phyloP scores from a whole-genome alignment of 768 basidiomycete species.

The Pleurotus tuber-regium region DNA sequence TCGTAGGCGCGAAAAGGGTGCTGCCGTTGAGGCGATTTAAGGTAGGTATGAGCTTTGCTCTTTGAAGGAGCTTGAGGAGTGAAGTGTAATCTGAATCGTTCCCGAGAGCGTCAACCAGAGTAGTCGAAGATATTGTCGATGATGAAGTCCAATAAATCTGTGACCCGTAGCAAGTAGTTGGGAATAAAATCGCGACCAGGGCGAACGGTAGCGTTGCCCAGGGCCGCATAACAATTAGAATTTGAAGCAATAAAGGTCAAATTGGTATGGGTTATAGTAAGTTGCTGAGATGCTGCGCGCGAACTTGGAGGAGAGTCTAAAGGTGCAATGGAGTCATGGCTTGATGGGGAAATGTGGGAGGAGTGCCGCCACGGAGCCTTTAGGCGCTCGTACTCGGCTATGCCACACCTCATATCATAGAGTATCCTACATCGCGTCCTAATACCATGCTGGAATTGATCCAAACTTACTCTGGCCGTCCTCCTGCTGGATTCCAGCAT shows the following conservation, averaged over 20 bases:
- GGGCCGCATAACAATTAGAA: background rate
- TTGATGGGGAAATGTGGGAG: too few relatives aligned
- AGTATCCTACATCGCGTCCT: background rate
- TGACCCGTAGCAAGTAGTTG: conserved; percentile 25
- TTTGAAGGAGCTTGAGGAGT: conserved; percentile 75
- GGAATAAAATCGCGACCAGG: conserved; percentile 25
- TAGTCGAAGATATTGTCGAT: conserved; percentile 37
- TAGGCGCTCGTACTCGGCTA: conserved; percentile 9
- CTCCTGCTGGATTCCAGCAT: conserved; percentile 52
- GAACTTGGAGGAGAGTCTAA: background rate
- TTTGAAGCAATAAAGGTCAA: background rate
- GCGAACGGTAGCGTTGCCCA: background rate
- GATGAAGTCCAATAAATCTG: conserved; percentile 27
- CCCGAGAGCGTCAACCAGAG: conserved; percentile 77
- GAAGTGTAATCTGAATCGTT: conserved; percentile 75
- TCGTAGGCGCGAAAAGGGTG: conserved; percentile 95
- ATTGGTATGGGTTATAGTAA: background rate
- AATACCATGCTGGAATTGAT: conserved; percentile 38
- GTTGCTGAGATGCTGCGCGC: background rate
- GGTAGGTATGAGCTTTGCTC: conserved; percentile 85
- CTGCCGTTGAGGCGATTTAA: conserved; percentile 80
- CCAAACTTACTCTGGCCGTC: conserved; percentile 43
- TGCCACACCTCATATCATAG: background rate
- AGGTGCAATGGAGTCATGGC: background rate
- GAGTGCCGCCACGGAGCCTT: too few relatives aligned